phyloP scores from a whole-genome alignment of 1,284 basidiomycete genomes.

The Melampsora larici-populina region DNA sequence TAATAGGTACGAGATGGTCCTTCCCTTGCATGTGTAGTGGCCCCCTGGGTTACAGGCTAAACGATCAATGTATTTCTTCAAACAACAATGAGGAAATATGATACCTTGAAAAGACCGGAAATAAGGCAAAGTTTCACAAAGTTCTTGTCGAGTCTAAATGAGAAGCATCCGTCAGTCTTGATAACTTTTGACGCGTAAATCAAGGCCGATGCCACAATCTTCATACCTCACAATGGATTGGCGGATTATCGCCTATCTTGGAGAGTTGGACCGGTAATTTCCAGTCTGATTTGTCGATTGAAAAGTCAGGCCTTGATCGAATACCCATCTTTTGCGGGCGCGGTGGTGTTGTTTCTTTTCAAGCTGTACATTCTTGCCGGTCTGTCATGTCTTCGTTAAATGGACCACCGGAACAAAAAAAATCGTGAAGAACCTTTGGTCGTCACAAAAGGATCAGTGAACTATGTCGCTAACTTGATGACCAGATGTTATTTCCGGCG shows the following conservation, averaged over 20 bases:
- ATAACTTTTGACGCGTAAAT: neutral
- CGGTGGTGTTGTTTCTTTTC: too few species aligned
- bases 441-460: too few species aligned
- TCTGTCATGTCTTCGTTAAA: too few species aligned
- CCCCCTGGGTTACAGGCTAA: neutral
- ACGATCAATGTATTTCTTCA: neutral
- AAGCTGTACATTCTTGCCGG: too few species aligned
- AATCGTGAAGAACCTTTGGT: too few species aligned
- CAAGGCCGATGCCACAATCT: neutral
- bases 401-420: too few species aligned
- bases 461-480: too few species aligned
- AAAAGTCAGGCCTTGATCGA: neutral
- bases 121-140: constrained; percentile 38
- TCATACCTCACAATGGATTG: constrained; percentile 22
- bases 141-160: constrained; percentile 27
- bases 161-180: neutral
- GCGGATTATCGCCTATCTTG: constrained; percentile 23
- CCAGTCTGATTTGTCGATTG: constrained; percentile 23
- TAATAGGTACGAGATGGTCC: constrained; percentile 20
- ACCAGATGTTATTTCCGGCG: too few species aligned
- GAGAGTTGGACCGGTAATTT: neutral
- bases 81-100: neutral
- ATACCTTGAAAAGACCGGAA: constrained; percentile 37
- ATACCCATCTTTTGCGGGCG: too few species aligned
- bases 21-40: constrained; percentile 23